These are phyloP conservation scores for Eucalyptus albens DNA, from an alignment of 345 rosid species.

Conservation along the genomic window DNA sequence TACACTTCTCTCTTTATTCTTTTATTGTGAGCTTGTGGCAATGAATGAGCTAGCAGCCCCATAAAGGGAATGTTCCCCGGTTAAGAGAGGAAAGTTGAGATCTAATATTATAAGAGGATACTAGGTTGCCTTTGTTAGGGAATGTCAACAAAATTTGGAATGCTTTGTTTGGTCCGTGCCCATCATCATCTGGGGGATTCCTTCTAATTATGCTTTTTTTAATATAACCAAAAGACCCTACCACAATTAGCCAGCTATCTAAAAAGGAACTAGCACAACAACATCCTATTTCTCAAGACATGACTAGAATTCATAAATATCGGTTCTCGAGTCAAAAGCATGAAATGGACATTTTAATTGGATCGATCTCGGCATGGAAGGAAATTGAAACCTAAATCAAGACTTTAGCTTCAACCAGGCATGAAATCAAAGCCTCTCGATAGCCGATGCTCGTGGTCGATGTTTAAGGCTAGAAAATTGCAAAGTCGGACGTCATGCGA, in stretches of 20 bases:
- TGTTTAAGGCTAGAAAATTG: not conserved
- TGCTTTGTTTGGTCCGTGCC: not conserved
- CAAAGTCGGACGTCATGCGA: not conserved
- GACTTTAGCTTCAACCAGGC: not conserved
- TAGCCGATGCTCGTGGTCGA: not conserved
- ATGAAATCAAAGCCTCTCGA: not conserved
- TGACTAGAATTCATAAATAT: not conserved
- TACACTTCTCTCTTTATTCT: not conserved
- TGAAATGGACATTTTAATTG: not conserved
- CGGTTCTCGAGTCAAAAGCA: not conserved
- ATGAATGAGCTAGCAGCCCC: not conserved
- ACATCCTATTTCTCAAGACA: not conserved
- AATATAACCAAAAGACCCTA: not conserved
- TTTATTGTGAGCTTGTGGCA: not conserved
- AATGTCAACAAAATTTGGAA: not conserved
- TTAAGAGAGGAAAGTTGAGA: not conserved
- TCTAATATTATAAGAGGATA: not conserved
- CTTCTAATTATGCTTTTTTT: not conserved
- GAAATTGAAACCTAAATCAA: not conserved
- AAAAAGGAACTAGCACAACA: not conserved
- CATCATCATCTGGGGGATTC: not conserved
- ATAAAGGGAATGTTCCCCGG: not conserved
- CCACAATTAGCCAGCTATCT: not conserved
- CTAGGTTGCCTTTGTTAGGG: not conserved
- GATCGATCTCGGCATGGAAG: not conserved